Base-by-base conservation (phyloP, 805 yeast species). In the Wickerhamomyces canadensis region DNA sequence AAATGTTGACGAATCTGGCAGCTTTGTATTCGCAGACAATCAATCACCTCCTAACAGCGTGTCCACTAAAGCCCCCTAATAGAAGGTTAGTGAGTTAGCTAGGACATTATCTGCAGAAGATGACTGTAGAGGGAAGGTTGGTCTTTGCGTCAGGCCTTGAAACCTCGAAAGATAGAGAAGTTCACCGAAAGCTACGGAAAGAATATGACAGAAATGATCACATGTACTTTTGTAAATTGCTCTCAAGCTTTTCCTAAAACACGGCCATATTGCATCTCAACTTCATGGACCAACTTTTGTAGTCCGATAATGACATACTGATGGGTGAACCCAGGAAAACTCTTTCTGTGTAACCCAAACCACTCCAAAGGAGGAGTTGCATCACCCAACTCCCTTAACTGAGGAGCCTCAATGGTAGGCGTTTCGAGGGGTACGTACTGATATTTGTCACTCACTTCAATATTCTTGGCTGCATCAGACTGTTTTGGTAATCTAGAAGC, bases 301-400 rank as follows among this genome's bases (percentile, higher is more conserved):
- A 93, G 64, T 2, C 80, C 75, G 12, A 83, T 73, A 34, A 89
- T 83, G 0, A 80, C 77, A 43, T 76, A 65, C 57, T 87, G 91
- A 55, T 93, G 97, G 0, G 96, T 82, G 41, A 84, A 70, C 28
- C 84, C 79, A 0, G 98, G 98, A 47, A 93, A 78, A 47, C 80
- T 76, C 50, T 82, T 75, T 47, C 98, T 71, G 57, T 93, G 93
- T 22, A 93, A 68, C 2, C 98, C 98, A 64, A 93, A 84, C 98
- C 98, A 93, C 57, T 93, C 98, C 40, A 93, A 63, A 2, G 98
- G 98, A 1, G 98, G 98, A 0, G 98, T 93, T 1, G 97, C 98
- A 61, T 83, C 89, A 19, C 98, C 98, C 51, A 93, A 68, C 52
- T 93, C 98, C 52, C 78, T 79, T 52, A 93, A 66, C 48, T 82